Conservation (phyloP, 352 stramenopile genomes). For the Pythium aristosporum region DNA sequence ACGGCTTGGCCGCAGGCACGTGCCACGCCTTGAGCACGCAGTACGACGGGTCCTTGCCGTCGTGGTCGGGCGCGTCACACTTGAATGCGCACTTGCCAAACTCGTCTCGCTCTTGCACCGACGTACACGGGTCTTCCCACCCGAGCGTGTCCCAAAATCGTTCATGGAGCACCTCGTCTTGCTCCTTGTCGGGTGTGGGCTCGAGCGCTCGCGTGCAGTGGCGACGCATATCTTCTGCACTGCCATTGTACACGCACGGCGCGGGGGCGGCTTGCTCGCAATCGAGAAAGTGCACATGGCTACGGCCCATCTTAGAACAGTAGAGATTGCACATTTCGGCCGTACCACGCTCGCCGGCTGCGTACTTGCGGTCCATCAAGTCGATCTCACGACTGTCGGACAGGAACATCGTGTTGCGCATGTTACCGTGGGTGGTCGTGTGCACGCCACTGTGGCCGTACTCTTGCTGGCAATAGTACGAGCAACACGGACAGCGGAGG, state of each 20-base stretch:
- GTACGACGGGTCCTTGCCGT: constrained; percentile 45
- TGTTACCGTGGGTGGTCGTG: constrained; percentile 75
- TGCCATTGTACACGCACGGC: constrained; percentile 5
- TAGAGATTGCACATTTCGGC: constrained; percentile 83
- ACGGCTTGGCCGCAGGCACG: constrained; percentile 28
- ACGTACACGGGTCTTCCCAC: constrained; percentile 72
- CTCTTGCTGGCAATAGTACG: constrained; percentile 73
- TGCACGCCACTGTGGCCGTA: constrained; percentile 51
- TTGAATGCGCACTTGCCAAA: constrained; percentile 74
- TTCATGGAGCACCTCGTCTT: constrained; percentile 74
- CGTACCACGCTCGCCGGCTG: constrained; percentile 53
- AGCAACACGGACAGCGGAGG: constrained; percentile 66
- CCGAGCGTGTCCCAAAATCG: constrained; percentile 74
- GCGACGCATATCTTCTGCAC: constrained; percentile 45
- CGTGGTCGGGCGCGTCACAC: constrained; percentile 71
- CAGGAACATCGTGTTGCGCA: constrained; percentile 75
- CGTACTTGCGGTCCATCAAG: constrained; percentile 71
- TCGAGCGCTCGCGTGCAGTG: constrained; percentile 59
- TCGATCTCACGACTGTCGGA: constrained; percentile 58
- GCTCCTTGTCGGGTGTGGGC: constrained; percentile 47
- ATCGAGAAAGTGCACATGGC: constrained; percentile 72
- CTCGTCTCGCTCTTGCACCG: constrained; percentile 44
- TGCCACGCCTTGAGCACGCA: constrained; percentile 79
- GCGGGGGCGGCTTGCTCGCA: constrained; percentile 38
- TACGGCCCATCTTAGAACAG: constrained; percentile 76